Evolutionary conservation across 2,329 filamentous ascomycete species (phyloP).

Genomic region (Bipolaris oryzae): DNA sequence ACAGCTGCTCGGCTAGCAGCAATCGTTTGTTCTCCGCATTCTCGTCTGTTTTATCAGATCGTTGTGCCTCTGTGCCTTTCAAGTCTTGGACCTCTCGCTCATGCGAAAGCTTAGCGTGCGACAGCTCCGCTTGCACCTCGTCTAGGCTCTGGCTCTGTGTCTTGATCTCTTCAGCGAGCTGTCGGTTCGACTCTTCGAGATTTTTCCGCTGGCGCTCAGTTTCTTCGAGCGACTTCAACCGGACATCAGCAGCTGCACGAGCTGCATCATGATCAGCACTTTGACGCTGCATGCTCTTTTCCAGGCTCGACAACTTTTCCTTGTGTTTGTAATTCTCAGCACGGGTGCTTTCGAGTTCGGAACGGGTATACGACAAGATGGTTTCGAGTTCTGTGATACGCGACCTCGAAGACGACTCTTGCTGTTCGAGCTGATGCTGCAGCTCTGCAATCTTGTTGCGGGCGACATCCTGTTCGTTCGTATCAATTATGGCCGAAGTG

Average conservation of each 20-base stretch:
- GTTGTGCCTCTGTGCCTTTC: conserved; percentile 6
- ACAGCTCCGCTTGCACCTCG: conserved; percentile 9
- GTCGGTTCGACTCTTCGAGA: conserved; percentile 10
- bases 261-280: conserved; percentile 16
- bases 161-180: conserved; percentile 9
- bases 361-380: conserved; percentile 41
- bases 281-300: conserved; percentile 25
- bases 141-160: conserved; percentile 6
- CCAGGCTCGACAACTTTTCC: conserved; percentile 25
- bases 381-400: conserved; percentile 46
- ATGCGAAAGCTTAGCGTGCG: neutral
- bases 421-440: conserved; percentile 34
- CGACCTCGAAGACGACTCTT: conserved; percentile 35
- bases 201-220: conserved; percentile 11
- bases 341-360: conserved; percentile 39
- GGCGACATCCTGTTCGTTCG: conserved; percentile 18
- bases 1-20: conserved; percentile 28
- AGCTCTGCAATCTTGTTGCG: conserved; percentile 32
- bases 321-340: conserved; percentile 40
- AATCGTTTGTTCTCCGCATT: conserved; percentile 14
- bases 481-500: conserved; percentile 20
- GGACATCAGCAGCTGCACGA: conserved; percentile 12
- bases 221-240: conserved; percentile 26
- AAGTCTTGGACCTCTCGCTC: conserved; percentile 14
- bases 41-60: conserved; percentile 2